Evolutionary conservation across 306 rosid genomes (phyloP), one percentile per base, ranked within the genome.

Genomic region (Pyrus betulifolia): DNA sequence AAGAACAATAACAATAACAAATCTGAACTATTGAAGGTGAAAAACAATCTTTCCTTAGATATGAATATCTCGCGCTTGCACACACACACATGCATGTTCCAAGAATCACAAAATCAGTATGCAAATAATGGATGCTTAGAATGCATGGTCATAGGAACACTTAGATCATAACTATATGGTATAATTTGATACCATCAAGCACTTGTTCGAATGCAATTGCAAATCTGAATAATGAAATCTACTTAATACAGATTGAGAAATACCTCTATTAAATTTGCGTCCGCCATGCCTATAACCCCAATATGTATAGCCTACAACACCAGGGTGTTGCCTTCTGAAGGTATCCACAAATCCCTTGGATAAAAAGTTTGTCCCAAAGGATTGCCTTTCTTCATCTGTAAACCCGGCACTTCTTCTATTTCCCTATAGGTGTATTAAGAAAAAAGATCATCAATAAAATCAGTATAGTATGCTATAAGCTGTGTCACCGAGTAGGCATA

Each of bases 321-420:
- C 88, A 23, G 98, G 96, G 78, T 94, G 96, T 76, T 92, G 96
- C 80, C 78, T 87, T 80, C 98, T 85, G 75, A 89, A 94, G 77
- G 96, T 92, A 83, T 94, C 97, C 69, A 94, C 93, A 78, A 92
- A 87, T 78, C 98, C 97, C 55, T 62, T 90, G 8, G 96, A 84
- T 69, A 94, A 79, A 74, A 89, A 94, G 90, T 90, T 94, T 55
- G 82, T 65, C 15, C 79, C 89, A 70, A 94, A 94, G n/a, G 97
- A 94, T 61, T 89, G 80, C 87, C 96, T 88, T 81, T 91, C 98
- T 85, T 91, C 98, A 57, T 89, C 88, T 11, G 98, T 91, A 81
- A 94, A 94, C 54, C 98, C 96, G 46, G 98, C 98, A 77, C 95
- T 94, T 84, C 92, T 87, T 89, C 63, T 89, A 80, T 94, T 94